Evolutionary conservation across 495 filamentous ascomycete species (phyloP).

Genomic region (Lophium mytilinum): DNA sequence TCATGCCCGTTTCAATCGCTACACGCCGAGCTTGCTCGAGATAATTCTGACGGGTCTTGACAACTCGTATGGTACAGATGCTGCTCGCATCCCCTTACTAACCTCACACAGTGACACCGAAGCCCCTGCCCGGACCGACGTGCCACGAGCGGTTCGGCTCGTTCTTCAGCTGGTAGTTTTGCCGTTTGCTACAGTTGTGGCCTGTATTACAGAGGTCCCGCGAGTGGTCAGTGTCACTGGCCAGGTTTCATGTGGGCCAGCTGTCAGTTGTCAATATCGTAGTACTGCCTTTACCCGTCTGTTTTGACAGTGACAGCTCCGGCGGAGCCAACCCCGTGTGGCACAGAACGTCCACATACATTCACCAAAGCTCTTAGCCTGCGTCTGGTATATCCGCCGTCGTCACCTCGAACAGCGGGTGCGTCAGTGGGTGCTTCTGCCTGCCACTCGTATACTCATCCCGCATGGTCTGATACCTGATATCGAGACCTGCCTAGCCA

Average conservation of each 20-base stretch:
- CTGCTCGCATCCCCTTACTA: no score
- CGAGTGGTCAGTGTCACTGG: background rate
- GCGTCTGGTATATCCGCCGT: background rate
- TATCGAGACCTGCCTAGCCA: background rate
- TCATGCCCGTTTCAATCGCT: no score
- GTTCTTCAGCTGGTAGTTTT: no score
- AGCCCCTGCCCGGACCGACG: no score
- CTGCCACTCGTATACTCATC: background rate
- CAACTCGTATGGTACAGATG: no score
- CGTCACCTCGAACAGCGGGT: background rate
- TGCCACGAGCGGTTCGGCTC: no score
- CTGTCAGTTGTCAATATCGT: background rate
- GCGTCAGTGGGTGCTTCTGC: background rate
- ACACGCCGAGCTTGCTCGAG: no score
- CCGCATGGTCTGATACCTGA: background rate
- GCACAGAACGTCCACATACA: background rate
- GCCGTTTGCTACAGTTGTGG: no score
- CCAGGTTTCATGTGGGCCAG: background rate
- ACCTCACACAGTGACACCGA: no score
- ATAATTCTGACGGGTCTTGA: no score
- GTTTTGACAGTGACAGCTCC: background rate
- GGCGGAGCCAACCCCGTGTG: no score
- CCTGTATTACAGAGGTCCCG: no score
- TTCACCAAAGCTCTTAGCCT: background rate
- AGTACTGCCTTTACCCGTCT: slow-evolving; percentile 18